Percentiles rank a stretch among this genome's conserved stretches.
Evolutionary conservation across 2,329 filamentous ascomycete genomes (phyloP).

Genomic region (Venturia nashicola): DNA sequence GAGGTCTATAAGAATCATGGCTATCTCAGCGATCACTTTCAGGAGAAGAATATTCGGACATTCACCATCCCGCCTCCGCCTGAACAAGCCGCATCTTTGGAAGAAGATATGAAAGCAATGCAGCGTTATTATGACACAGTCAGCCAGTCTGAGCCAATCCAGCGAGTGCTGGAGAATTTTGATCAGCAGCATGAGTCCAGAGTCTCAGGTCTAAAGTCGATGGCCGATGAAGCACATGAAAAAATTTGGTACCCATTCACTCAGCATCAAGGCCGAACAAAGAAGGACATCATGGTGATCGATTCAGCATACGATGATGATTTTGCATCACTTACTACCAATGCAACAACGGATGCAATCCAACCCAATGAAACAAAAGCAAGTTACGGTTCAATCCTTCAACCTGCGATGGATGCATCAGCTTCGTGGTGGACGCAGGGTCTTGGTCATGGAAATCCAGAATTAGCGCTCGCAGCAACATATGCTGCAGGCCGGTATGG

Average conservation of each 20-base stretch:
- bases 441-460: conserved; percentile 64
- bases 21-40: conserved; percentile 59
- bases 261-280: conserved; percentile 54
- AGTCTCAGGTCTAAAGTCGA: conserved; percentile 45
- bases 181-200: conserved; percentile 39
- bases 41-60: conserved; percentile 43
- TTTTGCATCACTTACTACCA: conserved; percentile 48
- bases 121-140: conserved; percentile 47
- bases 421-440: conserved; percentile 91
- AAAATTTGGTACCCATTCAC: conserved; percentile 82
- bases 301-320: conserved; percentile 71
- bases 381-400: conserved; percentile 30
- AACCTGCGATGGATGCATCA: conserved; percentile 67
- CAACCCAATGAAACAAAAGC: conserved; percentile 3
- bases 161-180: conserved; percentile 34
- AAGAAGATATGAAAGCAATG: conserved; percentile 47
- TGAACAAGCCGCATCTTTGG: conserved; percentile 16
- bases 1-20: conserved; percentile 53
- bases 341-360: background rate
- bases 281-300: conserved; percentile 57
- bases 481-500: conserved; percentile 76
- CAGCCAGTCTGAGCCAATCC: conserved; percentile 19
- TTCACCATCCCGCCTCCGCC: conserved; percentile 48
- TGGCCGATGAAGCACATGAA: conserved; percentile 48
- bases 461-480: conserved; percentile 60